phyloP scores from a whole-genome alignment of 345 rosid species.

The Eucalyptus fibrosa region DNA sequence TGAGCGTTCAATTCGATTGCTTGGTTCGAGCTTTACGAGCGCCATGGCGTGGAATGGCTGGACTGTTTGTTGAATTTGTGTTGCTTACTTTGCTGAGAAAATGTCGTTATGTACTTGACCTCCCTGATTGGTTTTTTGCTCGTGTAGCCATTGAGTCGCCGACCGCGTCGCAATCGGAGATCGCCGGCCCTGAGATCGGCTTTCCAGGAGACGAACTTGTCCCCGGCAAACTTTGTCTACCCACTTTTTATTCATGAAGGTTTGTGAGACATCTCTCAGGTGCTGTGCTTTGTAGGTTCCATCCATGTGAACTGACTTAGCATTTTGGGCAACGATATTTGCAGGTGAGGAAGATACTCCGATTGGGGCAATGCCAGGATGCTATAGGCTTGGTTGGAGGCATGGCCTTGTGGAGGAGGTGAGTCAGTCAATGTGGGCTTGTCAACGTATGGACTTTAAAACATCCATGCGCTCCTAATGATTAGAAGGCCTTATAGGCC shows the following conservation, averaged over 20 bases:
- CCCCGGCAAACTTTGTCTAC: conserved; percentile 83
- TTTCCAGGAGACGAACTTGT: conserved; percentile 74
- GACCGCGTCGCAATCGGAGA: conserved; percentile 81
- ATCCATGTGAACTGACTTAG: neutral
- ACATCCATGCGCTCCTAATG: neutral
- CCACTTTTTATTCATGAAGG: conserved; percentile 98
- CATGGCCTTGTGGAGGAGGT: conserved; percentile 91
- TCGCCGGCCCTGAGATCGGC: conserved; percentile 61
- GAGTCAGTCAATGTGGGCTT: neutral
- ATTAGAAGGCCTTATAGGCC: neutral
- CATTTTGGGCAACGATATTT: neutral
- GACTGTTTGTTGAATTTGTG: neutral
- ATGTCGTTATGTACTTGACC: neutral
- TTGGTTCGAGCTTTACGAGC: neutral
- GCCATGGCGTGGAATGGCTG: neutral
- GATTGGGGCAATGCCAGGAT: conserved; percentile 99
- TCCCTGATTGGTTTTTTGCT: neutral
- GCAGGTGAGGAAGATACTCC: conserved; percentile 93
- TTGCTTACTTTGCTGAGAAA: neutral
- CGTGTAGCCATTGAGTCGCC: conserved; percentile 52
- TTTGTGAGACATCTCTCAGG: conserved; percentile 5
- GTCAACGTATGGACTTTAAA: neutral
- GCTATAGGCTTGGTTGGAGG: conserved; percentile 97
- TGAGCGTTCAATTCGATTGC: conserved; percentile 9
- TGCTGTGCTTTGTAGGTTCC: neutral